Evolutionary conservation across 2,329 filamentous ascomycete species (phyloP), one percentile per base, ranked within the genome.

Genomic region (Fusarium succisae): DNA sequence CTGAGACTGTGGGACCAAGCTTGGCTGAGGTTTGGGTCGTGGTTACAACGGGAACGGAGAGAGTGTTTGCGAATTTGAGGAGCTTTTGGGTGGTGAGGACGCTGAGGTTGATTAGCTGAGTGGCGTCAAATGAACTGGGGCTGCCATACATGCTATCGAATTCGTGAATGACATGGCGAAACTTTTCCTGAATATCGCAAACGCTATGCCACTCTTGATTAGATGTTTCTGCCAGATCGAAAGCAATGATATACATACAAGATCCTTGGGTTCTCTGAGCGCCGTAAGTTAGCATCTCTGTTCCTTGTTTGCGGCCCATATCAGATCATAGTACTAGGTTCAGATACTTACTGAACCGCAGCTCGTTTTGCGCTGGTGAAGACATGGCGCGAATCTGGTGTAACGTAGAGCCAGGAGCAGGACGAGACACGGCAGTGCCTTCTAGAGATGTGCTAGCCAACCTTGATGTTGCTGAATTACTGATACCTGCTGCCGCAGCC

Each of bases 161-260:
- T 80, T 97, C 92, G 84, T 92, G 90, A 78, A 98, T 98, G 63
- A 91, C 92, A 14, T 87, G 86, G 70, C 94, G 90, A 84, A 98
- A 98, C 82, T 95, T 97, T 77, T 98, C 96, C 85, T 98, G 96
- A 73, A 98, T 87, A 80, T 98, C 96, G 85, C 96, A 98, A 80
- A 98, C 90, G 79, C 95, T 98, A 39, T 28, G 24, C 28, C 8
- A 12, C 8, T 45, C 48, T 37, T 28, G 41, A 39, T 70, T 51
- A 44, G 20, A 39, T 50, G 35, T 56, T 48, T 44, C 20, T 37
- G 20, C 45, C 26, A 35, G 30, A 51, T n/a, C 51, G 14, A 32
- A n/a, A 22, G 18, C 20, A 17, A 9, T 41, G 8, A 18, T 22
- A 18, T 22, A 38, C 85, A 79, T 76, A 88, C 86, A 90, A 87